Percentiles rank a stretch among this genome's conserved stretches.
These are phyloP conservation scores for Colletotrichum siamense DNA, from an alignment of 2,329 filamentous ascomycete species.

Conservation along the genomic window DNA sequence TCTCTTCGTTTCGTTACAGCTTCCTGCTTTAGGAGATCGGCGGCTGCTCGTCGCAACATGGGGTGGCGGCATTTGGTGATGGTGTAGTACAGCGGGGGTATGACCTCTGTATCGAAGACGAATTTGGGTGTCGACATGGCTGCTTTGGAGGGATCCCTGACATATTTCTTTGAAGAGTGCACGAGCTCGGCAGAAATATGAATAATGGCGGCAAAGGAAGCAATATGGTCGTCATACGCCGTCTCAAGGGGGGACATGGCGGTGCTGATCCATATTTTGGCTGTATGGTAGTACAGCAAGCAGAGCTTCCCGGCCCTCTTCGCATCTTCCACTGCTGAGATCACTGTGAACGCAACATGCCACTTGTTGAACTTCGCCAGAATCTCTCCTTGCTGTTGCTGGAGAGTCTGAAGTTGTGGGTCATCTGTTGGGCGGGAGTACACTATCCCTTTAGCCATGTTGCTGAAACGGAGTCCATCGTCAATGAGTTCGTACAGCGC, in stretches of 20 bases:
- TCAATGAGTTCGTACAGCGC: conserved; percentile 44
- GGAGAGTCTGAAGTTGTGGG: conserved; percentile 28
- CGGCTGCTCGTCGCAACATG: conserved; percentile 40
- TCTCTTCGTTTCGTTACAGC: conserved; percentile 38
- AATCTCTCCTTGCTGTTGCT: conserved; percentile 36
- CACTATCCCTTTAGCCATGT: conserved; percentile 28
- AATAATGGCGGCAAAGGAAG: conserved; percentile 42
- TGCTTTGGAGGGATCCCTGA: conserved; percentile 19
- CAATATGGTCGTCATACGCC: conserved; percentile 38
- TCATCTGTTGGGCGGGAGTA: conserved; percentile 31
- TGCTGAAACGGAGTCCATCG: conserved; percentile 41
- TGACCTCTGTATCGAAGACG: conserved; percentile 47
- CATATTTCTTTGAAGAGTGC: neutral
- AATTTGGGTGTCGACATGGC: conserved; percentile 29
- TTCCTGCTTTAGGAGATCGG: conserved; percentile 37
- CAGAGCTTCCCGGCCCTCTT: conserved; percentile 31
- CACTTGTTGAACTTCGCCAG: conserved; percentile 32
- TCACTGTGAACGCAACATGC: conserved; percentile 34
- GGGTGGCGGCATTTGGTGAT: conserved; percentile 46
- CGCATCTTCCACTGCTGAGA: conserved; percentile 27
- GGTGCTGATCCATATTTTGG: conserved; percentile 37
- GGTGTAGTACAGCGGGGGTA: conserved; percentile 48
- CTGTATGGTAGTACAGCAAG: conserved; percentile 40
- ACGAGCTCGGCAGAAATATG: conserved; percentile 29
- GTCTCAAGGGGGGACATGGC: conserved; percentile 34